Conservation (phyloP, 441 rosid species). For the Mallotus repandus region DNA sequence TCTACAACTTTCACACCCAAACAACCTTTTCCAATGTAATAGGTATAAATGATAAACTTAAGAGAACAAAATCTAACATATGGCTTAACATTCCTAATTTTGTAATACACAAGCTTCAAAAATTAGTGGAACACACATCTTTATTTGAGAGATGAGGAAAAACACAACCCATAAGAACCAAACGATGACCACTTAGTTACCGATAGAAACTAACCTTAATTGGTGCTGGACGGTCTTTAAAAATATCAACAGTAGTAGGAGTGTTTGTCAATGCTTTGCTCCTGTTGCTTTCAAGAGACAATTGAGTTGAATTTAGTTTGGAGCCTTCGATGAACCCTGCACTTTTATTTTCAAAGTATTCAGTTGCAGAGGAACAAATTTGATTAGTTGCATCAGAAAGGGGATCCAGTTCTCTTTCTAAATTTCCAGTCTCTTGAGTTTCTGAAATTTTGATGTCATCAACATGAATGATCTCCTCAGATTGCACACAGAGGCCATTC, state of each 20-base stretch:
- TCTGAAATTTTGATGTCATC: constrained; percentile 22
- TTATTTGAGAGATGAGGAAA: neutral
- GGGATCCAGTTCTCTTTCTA: constrained; percentile 29
- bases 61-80: neutral
- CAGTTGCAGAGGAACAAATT: constrained; percentile 26
- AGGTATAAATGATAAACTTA: neutral
- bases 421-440: constrained; percentile 26
- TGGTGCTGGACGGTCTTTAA: constrained; percentile 34
- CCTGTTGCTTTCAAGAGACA: constrained; percentile 29
- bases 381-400: constrained; percentile 31
- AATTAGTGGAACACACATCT: neutral
- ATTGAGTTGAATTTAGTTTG: constrained; percentile 32
- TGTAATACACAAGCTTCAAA: neutral
- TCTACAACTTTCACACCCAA: too few species aligned
- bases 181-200: constrained; percentile 10
- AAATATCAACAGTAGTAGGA: constrained; percentile 33
- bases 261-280: constrained; percentile 29
- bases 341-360: constrained; percentile 26
- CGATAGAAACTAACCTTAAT: constrained; percentile 54
- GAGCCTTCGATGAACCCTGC: constrained; percentile 29
- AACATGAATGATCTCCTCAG: constrained; percentile 27
- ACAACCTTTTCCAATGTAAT: too few species aligned
- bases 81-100: neutral
- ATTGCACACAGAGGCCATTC: constrained; percentile 20
- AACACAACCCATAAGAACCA: neutral